Evolutionary conservation across 2,329 filamentous ascomycete species (phyloP), one percentile per base, ranked within the genome.

Genomic region (Penicillium sp.): DNA sequence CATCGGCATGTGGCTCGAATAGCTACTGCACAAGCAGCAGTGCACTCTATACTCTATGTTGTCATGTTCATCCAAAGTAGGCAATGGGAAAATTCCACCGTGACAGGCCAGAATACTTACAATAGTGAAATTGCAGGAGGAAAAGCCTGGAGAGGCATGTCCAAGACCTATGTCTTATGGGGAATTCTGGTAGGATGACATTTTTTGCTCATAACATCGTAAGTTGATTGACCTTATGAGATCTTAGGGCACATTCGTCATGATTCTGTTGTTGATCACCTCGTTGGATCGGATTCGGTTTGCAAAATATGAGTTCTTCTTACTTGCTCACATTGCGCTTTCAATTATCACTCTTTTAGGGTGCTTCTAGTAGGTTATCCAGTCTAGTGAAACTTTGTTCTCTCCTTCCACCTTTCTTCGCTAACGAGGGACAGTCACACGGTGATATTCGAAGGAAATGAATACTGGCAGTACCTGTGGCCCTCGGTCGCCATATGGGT

Each of bases 1-100:
- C 87, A 89, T 67, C 81, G 86, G 0, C 85, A 84, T 77, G 76
- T 86, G 3, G 86, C 87, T 0, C 77, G 86, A 16, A 76, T 87
- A 2, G 79, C 84, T 6, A 85, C 85, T 0, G 53, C 84, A 0
- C 79, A 88, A 59, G 86, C 84, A 1, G 75, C 88, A 1, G 67
- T 85, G 0, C 87, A 90, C 62, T 86, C 84, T 0, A 53, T 86
- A 1, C 79, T 80, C 0, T 89, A 87, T 56, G 78, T 81, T 0
- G 56, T 80, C 0, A 58, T 74, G 10, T 69, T 67, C 30, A 54
- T 63, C 18, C 57, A 61, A 49, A 58, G 69, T 70, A 53, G 44
- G 64, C 47, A 13, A 13, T 23, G 36, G 13, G 18, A 10, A 19
- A 16, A 9, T n/a, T 3, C 5, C 9, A 1, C 10, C 10, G 36